Evolutionary conservation across 495 filamentous ascomycete species (phyloP), one percentile per base, ranked within the genome.

Genomic region (Hypoxylon crocopeplum): DNA sequence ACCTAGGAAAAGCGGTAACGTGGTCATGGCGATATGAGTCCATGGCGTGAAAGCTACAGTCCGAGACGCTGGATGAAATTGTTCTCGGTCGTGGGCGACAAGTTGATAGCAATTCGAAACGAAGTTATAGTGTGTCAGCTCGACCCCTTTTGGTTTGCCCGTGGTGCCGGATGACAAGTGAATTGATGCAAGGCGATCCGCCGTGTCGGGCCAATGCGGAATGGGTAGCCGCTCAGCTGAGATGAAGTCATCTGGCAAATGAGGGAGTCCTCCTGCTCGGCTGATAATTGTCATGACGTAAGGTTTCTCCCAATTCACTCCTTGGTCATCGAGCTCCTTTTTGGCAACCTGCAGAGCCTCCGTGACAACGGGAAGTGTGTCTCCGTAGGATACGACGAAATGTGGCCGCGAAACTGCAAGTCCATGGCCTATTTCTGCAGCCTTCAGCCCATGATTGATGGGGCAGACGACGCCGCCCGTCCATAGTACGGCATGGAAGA

Each of bases 141-240:
- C 89, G 12, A 92, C 89, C 12, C 89, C 89, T 68, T 93, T 93
- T 0, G 89, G 88, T 30, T 84, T 73, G 7, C 89, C 89, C 0
- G 89, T 93, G 0, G 89, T 93, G 10, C 89, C 89, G 12, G 66
- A 69, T 10, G 66, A 69, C 15, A 69, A 41, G 44, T 66, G 62
- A 11, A 69, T 69, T 1, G 62, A 62, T 16, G 62, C 66, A 12
- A 66, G 29, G n/a, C 66, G 62, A 15, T 36, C 25, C 5, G 25
- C 16, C 11, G 66, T 62, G 40, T 76, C 58, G 1, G 42, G n/a
- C 46, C 66, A 73, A 34, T 75, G 69, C 12, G 72, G 73, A 16
- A 76, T 66, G n/a, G 68, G 45, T n/a, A 76, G 50, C 32, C 56
- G 60, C 25, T 56, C 44, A 7, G 37, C n/a, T 11, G 56, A 48